These are phyloP conservation scores for Hortaea werneckii DNA, from an alignment of 2,329 filamentous ascomycete species.

Conservation along the genomic window DNA sequence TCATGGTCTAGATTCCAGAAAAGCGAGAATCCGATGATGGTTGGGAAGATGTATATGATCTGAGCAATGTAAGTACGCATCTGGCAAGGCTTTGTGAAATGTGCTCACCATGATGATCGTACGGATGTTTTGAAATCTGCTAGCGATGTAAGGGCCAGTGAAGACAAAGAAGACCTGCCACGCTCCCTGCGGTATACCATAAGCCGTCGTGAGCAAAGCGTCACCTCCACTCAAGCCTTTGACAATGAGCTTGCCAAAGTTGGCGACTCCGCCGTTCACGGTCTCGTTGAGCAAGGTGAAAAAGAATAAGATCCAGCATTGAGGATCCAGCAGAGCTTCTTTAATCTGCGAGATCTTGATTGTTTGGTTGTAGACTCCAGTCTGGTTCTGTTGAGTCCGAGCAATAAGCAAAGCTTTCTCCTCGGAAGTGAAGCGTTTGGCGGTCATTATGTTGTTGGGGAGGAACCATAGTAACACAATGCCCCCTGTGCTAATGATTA, in stretches of 20 bases:
- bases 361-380: constrained; percentile 40
- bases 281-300: constrained; percentile 41
- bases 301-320: constrained; percentile 40
- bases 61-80: constrained; percentile 22
- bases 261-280: constrained; percentile 43
- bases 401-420: constrained; percentile 37
- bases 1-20: constrained; percentile 40
- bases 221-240: constrained; percentile 37
- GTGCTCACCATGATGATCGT: constrained; percentile 26
- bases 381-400: constrained; percentile 26
- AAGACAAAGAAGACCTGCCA: constrained; percentile 47
- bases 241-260: constrained; percentile 47
- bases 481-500: constrained; percentile 13
- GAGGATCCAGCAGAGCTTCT: constrained; percentile 47
- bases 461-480: constrained; percentile 28
- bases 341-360: constrained; percentile 41
- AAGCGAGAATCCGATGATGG: constrained; percentile 39
- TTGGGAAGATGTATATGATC: constrained; percentile 42
- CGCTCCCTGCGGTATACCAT: constrained; percentile 46
- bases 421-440: constrained; percentile 43
- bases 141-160: constrained; percentile 42
- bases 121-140: constrained; percentile 40
- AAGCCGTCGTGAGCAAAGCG: constrained; percentile 38
- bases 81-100: too few species aligned
- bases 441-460: constrained; percentile 42